Conservation (phyloP, 768 basidiomycete species). For the Kwoniella bestiolae region DNA sequence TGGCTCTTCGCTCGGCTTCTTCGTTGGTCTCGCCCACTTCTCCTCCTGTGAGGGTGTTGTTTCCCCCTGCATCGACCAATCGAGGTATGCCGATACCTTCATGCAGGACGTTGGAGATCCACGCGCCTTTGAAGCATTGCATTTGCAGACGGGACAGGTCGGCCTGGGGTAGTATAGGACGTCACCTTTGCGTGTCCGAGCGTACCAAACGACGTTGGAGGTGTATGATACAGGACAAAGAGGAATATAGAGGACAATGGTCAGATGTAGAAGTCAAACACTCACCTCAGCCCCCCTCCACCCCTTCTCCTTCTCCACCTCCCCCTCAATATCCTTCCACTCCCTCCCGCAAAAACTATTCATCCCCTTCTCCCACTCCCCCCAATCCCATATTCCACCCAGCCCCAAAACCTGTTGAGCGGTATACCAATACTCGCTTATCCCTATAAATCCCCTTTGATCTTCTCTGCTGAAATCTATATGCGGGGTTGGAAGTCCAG, state of each 20-base stretch:
- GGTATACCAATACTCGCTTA: constrained; percentile 99
- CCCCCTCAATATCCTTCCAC: constrained; percentile 74
- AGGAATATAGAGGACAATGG: too few relatives aligned
- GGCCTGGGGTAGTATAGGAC: constrained; percentile 65
- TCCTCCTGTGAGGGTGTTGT: constrained; percentile 66
- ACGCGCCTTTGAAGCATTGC: constrained; percentile 99
- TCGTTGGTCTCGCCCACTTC: constrained; percentile 60
- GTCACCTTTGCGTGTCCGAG: too few relatives aligned
- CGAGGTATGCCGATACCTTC: constrained; percentile 95
- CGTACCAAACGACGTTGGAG: too few relatives aligned
- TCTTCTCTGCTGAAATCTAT: constrained; percentile 77
- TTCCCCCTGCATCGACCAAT: constrained; percentile 82
- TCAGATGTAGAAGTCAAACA: too few relatives aligned
- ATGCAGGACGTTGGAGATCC: constrained; percentile 94
- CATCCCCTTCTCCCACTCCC: constrained; percentile 93
- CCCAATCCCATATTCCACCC: constrained; percentile 93
- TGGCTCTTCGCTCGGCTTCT: constrained; percentile 74
- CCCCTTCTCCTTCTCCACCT: constrained; percentile 65
- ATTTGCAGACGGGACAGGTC: constrained; percentile 85
- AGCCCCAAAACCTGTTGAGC: constrained; percentile 95
- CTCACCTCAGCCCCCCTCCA: constrained; percentile 63
- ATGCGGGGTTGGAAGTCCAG: constrained; percentile 87
- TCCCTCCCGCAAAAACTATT: constrained; percentile 77
- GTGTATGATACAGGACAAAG: too few relatives aligned
- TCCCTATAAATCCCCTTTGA: constrained; percentile 78